These are phyloP conservation scores for Alternaria consortialis DNA, from an alignment of 2,329 filamentous ascomycete genomes.

Conservation along the genomic window DNA sequence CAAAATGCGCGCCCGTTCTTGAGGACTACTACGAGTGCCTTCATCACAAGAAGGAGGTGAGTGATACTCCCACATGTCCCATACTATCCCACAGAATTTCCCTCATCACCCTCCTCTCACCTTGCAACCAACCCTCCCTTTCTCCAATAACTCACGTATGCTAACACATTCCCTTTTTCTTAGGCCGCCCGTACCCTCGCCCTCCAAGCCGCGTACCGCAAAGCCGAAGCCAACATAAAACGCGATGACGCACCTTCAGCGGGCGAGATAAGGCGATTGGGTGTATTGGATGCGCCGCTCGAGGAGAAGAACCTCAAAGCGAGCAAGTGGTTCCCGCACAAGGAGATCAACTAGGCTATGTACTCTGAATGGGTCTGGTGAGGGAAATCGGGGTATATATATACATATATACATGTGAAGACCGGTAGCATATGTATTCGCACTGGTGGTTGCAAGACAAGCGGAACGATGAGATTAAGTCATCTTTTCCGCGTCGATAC, in stretches of 20 bases:
- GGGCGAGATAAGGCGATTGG: slow-evolving; percentile 86
- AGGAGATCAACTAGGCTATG: slow-evolving; percentile 47
- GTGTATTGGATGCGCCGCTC: slow-evolving; percentile 78
- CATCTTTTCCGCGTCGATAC: too few species aligned
- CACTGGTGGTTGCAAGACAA: too few species aligned
- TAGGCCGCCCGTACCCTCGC: slow-evolving; percentile 80
- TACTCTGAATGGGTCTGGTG: not conserved
- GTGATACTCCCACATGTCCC: slow-evolving; percentile 35
- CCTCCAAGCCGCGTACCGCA: slow-evolving; percentile 85
- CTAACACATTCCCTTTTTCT: not conserved
- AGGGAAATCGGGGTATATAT: too few species aligned
- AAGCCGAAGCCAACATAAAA: slow-evolving; percentile 74
- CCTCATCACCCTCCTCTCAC: not conserved
- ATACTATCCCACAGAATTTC: too few species aligned
- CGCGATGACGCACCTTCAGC: slow-evolving; percentile 83
- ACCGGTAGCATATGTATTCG: not conserved
- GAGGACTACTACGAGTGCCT: slow-evolving; percentile 99
- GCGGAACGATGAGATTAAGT: too few species aligned
- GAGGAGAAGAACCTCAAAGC: slow-evolving; percentile 69
- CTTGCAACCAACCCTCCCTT: not conserved
- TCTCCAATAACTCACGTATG: not conserved
- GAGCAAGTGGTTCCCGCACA: slow-evolving; percentile 55
- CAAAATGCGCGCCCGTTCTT: slow-evolving; percentile 83
- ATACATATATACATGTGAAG: too few species aligned
- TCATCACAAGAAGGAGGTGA: slow-evolving; percentile 98